A percentile compares a stretch with the other conserved stretches of the same genome.
phyloP scores from a whole-genome alignment of 345 rosid species.

The Rubroshorea leprosula region DNA sequence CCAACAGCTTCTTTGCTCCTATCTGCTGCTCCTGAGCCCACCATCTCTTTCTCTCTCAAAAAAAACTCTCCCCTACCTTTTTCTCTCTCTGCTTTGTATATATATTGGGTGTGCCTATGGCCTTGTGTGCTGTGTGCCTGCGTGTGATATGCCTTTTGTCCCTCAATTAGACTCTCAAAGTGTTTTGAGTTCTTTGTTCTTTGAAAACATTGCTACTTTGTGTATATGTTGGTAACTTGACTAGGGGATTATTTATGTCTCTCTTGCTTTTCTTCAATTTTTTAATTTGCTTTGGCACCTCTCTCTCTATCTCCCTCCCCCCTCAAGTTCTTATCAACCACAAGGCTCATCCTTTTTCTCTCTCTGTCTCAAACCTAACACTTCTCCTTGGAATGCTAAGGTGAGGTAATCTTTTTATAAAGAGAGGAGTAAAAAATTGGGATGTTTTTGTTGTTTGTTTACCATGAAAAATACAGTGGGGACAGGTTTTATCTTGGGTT shows the following conservation, averaged over 20 bases:
- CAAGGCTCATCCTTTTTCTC: slow-evolving; percentile 20
- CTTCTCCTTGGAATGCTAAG: slow-evolving; percentile 11
- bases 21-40: slow-evolving; percentile 97
- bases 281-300: neutral
- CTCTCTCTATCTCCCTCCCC: neutral
- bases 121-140: neutral
- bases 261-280: neutral
- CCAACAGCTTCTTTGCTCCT: slow-evolving; percentile 99
- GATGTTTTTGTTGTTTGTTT: slow-evolving; percentile 8
- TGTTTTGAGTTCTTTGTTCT: neutral
- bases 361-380: slow-evolving; percentile 20
- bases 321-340: slow-evolving; percentile 27
- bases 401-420: slow-evolving; percentile 8
- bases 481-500: slow-evolving; percentile 40
- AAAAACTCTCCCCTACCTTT: slow-evolving; percentile 14
- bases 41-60: slow-evolving; percentile 59
- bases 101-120: too few relatives aligned
- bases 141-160: neutral
- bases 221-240: neutral
- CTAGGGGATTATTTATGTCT: neutral
- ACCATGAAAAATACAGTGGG: slow-evolving; percentile 27
- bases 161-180: neutral
- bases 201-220: neutral
- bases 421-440: neutral
- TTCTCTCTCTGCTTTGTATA: slow-evolving; percentile 8